These are phyloP conservation scores for Solanum habrochaites DNA, from an alignment of 257 asterid species.

Conservation along the genomic window DNA sequence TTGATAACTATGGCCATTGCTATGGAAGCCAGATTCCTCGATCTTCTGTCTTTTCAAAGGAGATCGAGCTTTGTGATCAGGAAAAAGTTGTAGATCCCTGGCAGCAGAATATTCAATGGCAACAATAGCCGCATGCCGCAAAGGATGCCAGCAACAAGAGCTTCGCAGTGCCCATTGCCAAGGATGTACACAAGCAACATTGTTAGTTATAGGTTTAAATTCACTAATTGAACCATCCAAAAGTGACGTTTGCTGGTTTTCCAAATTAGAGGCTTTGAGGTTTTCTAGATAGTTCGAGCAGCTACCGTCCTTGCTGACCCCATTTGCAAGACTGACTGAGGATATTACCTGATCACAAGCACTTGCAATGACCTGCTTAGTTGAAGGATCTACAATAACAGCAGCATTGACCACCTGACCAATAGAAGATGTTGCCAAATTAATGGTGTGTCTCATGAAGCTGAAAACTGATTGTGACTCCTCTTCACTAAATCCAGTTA, in stretches of 20 bases:
- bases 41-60: conserved; percentile 42
- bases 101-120: conserved; percentile 76
- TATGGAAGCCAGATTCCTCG: not conserved
- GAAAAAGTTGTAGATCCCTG: conserved; percentile 55
- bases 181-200: conserved; percentile 71
- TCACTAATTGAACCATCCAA: conserved; percentile 3
- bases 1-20: conserved; percentile 5
- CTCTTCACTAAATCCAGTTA: conserved; percentile 76
- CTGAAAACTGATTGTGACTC: conserved; percentile 43
- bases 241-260: conserved; percentile 5
- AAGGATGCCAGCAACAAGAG: conserved; percentile 56
- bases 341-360: conserved; percentile 49
- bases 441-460: conserved; percentile 59
- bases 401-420: conserved; percentile 71
- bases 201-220: conserved; percentile 3
- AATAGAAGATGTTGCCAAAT: conserved; percentile 44
- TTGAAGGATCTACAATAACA: conserved; percentile 84
- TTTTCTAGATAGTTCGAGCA: conserved; percentile 13
- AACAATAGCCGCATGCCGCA: conserved; percentile 78
- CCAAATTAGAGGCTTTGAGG: conserved; percentile 7
- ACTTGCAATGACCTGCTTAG: conserved; percentile 55
- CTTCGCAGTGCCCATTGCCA: conserved; percentile 50
- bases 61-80: conserved; percentile 17
- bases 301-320: conserved; percentile 10
- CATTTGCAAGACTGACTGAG: conserved; percentile 3